Conservation (phyloP, 73 alveolate species). For the Symbiodinium natans region DNA sequence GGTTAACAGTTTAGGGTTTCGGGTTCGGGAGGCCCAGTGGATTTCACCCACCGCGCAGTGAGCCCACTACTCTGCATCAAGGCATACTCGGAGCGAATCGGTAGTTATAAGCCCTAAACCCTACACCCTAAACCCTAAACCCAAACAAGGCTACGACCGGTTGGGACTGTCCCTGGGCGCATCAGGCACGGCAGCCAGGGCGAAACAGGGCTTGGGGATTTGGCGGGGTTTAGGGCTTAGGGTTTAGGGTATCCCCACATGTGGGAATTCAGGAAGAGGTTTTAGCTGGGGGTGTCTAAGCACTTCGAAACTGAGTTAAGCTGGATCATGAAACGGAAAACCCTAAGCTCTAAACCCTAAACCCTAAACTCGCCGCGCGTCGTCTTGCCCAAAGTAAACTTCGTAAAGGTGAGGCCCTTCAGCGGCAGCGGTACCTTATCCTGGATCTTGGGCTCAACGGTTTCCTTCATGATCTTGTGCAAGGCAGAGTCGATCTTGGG, state of each 20-base stretch:
- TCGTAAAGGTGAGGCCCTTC: slow-evolving; percentile 81
- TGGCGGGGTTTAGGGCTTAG: background rate
- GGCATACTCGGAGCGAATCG: no score
- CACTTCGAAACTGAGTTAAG: no score
- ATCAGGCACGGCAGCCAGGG: background rate
- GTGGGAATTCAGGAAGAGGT: background rate
- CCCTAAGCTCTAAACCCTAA: background rate
- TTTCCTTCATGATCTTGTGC: slow-evolving; percentile 78
- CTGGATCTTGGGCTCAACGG: slow-evolving; percentile 92
- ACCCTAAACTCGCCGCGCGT: background rate
- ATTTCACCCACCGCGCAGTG: no score
- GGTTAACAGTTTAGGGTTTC: background rate
- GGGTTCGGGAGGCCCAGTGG: no score
- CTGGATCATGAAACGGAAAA: background rate
- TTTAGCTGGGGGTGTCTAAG: no score
- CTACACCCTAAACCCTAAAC: background rate
- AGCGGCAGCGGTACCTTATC: slow-evolving; percentile 52
- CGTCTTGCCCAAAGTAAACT: slow-evolving; percentile 86
- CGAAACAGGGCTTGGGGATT: background rate
- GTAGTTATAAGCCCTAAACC: background rate
- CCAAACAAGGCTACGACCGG: no score
- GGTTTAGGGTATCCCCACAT: background rate
- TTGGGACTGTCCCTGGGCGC: no score
- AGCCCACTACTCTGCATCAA: no score
- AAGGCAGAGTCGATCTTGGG: slow-evolving; percentile 83